A percentile compares a stretch with the other conserved stretches of the same genome.
These are phyloP conservation scores for Kodamaea sp. DNA, from an alignment of 1,139 yeast genomes.

Conservation along the genomic window DNA sequence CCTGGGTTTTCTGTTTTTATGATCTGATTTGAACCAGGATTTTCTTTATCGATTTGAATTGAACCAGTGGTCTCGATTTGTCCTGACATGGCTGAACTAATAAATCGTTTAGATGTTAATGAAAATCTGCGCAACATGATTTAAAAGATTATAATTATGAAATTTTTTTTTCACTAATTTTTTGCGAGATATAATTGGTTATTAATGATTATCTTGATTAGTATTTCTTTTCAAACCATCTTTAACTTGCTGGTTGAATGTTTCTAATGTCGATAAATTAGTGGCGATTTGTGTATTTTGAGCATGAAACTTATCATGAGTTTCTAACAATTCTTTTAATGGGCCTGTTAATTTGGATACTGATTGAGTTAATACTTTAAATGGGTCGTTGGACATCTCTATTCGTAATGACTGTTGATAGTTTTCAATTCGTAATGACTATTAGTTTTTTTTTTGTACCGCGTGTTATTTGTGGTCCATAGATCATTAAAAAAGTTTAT, in stretches of 20 bases:
- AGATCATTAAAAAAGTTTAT: neutral
- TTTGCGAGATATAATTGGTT: too few species aligned
- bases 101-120: too few species aligned
- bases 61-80: too few species aligned
- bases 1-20: slow-evolving; percentile 26
- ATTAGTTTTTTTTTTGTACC: slow-evolving; percentile 1
- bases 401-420: neutral
- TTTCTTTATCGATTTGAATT: slow-evolving; percentile 1
- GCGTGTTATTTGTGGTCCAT: neutral
- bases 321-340: slow-evolving; percentile 19
- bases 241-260: slow-evolving; percentile 6
- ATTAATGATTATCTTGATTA: neutral
- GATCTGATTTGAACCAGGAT: neutral
- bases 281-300: slow-evolving; percentile 26
- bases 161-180: too few species aligned
- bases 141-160: neutral
- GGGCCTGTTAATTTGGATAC: slow-evolving; percentile 23
- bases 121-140: neutral
- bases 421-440: neutral
- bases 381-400: slow-evolving; percentile 19
- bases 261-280: slow-evolving; percentile 19
- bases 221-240: slow-evolving; percentile 1
- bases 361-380: slow-evolving; percentile 19
- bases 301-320: slow-evolving; percentile 26
- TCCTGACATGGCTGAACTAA: too few species aligned